Evolutionary conservation across 345 rosid species (phyloP), one percentile per base, ranked within the genome.

Genomic region (Eucalyptus urophylla): DNA sequence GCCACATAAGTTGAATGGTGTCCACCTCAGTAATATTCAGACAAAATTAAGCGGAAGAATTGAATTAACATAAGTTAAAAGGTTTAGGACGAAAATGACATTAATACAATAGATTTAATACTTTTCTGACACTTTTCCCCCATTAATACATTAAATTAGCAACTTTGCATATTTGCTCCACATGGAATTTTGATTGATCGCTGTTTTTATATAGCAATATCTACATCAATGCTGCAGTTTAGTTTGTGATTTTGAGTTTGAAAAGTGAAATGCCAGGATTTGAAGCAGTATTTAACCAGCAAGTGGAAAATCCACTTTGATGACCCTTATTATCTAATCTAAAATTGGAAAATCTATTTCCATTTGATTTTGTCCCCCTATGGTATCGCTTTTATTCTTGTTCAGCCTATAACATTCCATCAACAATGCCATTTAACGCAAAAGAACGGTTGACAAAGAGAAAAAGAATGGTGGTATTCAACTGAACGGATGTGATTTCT

Each of bases 1-100:
- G 13, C 6, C 6, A 56, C 29, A 24, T 56, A 56, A 56, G 62
- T 24, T 24, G 2, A 56, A 0, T 21, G 0, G 3, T 56, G 12
- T 56, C 29, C 6, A 56, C 12, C 27, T 56, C 0, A 8, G 6
- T 9, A 56, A 56, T 24, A 56, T 22, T 24, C 13, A 56, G 0
- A 0, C 27, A 56, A 56, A 56, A 56, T 56, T 56, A 56, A 24
- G 62, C 0, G 0, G 12, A 0, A 22, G 27, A 24, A 22, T 56
- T 56, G 6, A 56, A 56, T 56, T 56, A 9, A 6, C 25, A 22
- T 0, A 56, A 22, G 8, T 56, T 0, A 56, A 22, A 56, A 56
- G 11, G 27, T 22, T 56, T 56, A 56, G 2, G 27, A 56, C 0
- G 22, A 56, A 56, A 8, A 0, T 56, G 27, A 0, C 27, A 56